These are phyloP conservation scores for Sporodiniella umbellata DNA, from an alignment of 371 early-diverging fungal species.

Conservation along the genomic window DNA sequence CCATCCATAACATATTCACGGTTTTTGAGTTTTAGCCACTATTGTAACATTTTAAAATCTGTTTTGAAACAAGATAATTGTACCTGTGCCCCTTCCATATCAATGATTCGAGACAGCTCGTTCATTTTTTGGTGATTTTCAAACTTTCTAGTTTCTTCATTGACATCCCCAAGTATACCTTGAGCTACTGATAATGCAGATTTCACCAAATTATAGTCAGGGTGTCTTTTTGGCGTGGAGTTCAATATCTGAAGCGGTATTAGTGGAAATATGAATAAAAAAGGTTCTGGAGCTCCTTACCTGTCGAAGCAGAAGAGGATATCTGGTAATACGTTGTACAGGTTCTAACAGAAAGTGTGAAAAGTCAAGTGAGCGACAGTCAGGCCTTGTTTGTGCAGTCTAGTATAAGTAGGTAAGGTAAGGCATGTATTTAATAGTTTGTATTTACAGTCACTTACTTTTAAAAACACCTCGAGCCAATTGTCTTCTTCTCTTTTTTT, in stretches of 20 bases:
- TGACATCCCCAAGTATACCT: slow-evolving; percentile 68
- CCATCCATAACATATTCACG: slow-evolving; percentile 85
- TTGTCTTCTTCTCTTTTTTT: slow-evolving; percentile 54
- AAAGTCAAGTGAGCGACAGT: slow-evolving; percentile 79
- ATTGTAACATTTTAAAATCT: not conserved
- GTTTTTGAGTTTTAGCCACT: slow-evolving; percentile 57
- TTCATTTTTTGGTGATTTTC: slow-evolving; percentile 74
- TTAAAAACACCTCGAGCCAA: slow-evolving; percentile 59
- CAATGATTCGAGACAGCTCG: slow-evolving; percentile 66
- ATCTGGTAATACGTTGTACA: slow-evolving; percentile 92
- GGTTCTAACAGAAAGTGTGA: slow-evolving; percentile 88
- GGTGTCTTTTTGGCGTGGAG: slow-evolving; percentile 77
- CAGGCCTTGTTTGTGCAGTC: slow-evolving; percentile 60
- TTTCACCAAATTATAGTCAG: slow-evolving; percentile 71
- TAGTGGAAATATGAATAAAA: not conserved
- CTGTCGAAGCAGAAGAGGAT: slow-evolving; percentile 85
- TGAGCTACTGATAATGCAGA: slow-evolving; percentile 72
- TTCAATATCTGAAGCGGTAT: slow-evolving; percentile 59
- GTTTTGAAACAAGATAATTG: slow-evolving; percentile 5
- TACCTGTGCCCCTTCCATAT: slow-evolving; percentile 64
- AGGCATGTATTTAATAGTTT: not conserved
- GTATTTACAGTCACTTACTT: slow-evolving; percentile 34
- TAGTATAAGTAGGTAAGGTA: no score
- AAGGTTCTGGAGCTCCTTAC: slow-evolving; percentile 19
- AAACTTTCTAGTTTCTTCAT: slow-evolving; percentile 72